Conservation (phyloP, 495 filamentous ascomycete genomes). For the Hypoxylon lenormandii region DNA sequence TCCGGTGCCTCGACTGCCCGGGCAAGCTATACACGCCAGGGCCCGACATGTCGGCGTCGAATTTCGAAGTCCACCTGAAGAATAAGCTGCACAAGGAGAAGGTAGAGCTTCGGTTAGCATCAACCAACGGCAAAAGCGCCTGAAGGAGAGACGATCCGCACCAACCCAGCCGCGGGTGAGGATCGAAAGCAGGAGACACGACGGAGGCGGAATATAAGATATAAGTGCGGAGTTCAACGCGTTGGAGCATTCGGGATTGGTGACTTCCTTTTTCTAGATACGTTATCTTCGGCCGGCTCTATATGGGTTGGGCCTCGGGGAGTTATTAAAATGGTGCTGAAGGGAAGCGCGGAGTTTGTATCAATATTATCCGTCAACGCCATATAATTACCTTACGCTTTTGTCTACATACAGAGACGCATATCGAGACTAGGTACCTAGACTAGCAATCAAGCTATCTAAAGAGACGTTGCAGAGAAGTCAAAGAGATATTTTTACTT, state of each 20-base stretch:
- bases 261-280: constrained; percentile 8
- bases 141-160: constrained; percentile 7
- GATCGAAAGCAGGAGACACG: constrained; percentile 1
- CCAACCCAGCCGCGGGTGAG: not conserved
- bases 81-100: constrained; percentile 80
- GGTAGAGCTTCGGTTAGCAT: constrained; percentile 60
- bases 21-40: constrained; percentile 92
- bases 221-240: constrained; percentile 32
- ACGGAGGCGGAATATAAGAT: constrained; percentile 21
- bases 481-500: no score
- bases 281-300: constrained; percentile 2
- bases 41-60: constrained; percentile 82
- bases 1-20: constrained; percentile 89
- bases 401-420: constrained; percentile 24
- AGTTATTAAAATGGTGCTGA: constrained; percentile 23
- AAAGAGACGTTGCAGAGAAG: no score
- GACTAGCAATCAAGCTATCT: no score
- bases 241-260: constrained; percentile 10
- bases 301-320: not conserved
- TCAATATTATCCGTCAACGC: constrained; percentile 25
- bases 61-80: constrained; percentile 89
- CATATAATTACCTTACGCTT: constrained; percentile 26
- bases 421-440: not conserved
- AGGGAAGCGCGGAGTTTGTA: constrained; percentile 47
- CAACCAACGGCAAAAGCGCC: constrained; percentile 16